These are phyloP conservation scores for Cyclospora cayetanensis DNA, from an alignment of 169 alveolate genomes.

Conservation along the genomic window DNA sequence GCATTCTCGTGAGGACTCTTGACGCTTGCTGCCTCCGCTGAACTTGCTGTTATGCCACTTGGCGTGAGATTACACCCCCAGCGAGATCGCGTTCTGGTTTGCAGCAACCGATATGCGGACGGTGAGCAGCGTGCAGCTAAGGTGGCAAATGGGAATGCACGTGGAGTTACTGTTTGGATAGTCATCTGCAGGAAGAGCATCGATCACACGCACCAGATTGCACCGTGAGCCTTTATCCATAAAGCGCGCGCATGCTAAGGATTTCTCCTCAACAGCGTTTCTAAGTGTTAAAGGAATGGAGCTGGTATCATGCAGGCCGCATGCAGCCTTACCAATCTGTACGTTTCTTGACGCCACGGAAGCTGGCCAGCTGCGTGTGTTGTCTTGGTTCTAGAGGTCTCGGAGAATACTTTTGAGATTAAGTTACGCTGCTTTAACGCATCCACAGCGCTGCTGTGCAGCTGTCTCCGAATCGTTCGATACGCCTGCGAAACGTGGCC, in stretches of 20 bases:
- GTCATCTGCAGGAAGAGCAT: not conserved
- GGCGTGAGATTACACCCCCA: conserved; percentile 62
- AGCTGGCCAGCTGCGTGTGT: conserved; percentile 58
- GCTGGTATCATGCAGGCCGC: not conserved
- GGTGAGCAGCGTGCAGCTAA: conserved; percentile 54
- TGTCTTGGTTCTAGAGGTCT: conserved; percentile 31
- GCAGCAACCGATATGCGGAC: conserved; percentile 42
- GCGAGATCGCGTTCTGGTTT: not conserved
- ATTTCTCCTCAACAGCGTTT: not conserved
- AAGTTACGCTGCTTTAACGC: conserved; percentile 38
- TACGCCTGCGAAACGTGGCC: conserved; percentile 28
- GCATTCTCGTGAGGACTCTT: not conserved
- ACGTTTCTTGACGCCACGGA: conserved; percentile 62
- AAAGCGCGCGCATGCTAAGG: too few relatives aligned
- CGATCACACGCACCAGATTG: not conserved
- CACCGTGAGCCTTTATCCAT: not conserved
- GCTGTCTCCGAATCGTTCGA: conserved; percentile 10
- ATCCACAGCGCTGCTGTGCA: conserved; percentile 35
- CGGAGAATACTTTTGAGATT: not conserved
- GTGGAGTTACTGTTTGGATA: conserved; percentile 29
- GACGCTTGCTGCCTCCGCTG: not conserved
- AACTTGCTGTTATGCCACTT: not conserved
- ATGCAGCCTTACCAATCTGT: conserved; percentile 37
- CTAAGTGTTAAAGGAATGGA: not conserved
- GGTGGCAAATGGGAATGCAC: conserved; percentile 47